Base-by-base conservation (phyloP, 1,139 yeast species). In the Diutina ranongensis region DNA sequence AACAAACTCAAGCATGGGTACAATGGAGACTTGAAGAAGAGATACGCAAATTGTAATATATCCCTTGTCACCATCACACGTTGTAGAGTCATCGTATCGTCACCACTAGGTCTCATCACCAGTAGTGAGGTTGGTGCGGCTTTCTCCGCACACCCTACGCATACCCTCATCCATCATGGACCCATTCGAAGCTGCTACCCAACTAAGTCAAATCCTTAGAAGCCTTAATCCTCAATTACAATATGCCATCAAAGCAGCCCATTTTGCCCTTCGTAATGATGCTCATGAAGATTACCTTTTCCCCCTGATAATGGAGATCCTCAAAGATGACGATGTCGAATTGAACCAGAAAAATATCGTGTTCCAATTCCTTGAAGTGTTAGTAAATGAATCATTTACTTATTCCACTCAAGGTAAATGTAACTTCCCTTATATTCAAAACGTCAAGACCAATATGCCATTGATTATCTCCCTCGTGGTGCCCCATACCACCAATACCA, bases 171-270 rank as follows among this genome's bases (percentile, higher is more conserved):
- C 28, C 28, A 25, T 25, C n/a, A 83, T 84, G 92, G 94, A 84
- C 57, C 78, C 92, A 1, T 83, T 84, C 59, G 94, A 83, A 57
- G 84, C 87, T 2, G 74, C 87, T 48, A 65, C 83, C 44, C 81
- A 80, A 58, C 80, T 87, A 54, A 66, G 74, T 15, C 83, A 78
- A 55, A 71, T 77, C 44, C 68, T 87, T 36, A 68, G 77, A 50
- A 59, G 67, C 5, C 65, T 87, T 45, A 79, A 77, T 45, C 88
- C 95, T 0, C 74, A 88, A 2, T 66, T 73, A 13, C 75, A 73
- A 48, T 71, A 73, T 25, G 69, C 83, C 20, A 66, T 68, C 18
- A 72, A 72, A 46, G 78, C 82, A 1, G 74, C 81, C 1, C 74
- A 72, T 51, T 83, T 80, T 58, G 73, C 87, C 13, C 58, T 80